Evolutionary conservation across 495 filamentous ascomycete genomes (phyloP), one percentile per base, ranked within the genome.

Genomic region (Tuber calosporum): DNA sequence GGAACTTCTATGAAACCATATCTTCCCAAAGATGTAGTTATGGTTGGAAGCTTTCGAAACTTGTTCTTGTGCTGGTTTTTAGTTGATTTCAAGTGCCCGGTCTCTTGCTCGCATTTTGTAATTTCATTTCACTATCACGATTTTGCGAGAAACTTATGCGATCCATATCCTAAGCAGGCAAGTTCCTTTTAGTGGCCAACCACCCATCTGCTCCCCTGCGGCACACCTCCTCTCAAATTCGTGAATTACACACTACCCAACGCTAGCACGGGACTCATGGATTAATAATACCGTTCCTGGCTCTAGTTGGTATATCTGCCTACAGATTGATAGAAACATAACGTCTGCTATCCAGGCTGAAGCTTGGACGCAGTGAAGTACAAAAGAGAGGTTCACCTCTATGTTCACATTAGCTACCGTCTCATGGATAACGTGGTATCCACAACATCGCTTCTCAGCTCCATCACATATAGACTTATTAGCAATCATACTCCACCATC

Each of bases 31-130:
- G 38, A 39, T 39, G 38, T 39, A 8, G 8, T 39, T 39, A 8
- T 39, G 38, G 38, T 39, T 39, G 38, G 8, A 39, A 39, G 2
- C 8, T 2, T 39, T 39, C 38, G 8, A 39, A 39, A 39, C 2
- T 2, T 39, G 8, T 39, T 39, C 38, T 39, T 2, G 38, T 39
- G 8, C 8, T 8, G 38, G 8, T 8, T 39, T 39, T 39, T 39
- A 3, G 38, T 39, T 39, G 38, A 2, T 39, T 8, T 39, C 38
- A 39, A 39, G 38, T 39, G 38, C 8, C 38, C 8, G 8, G 38
- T 39, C n/a, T n/a, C n/a, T n/a, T n/a, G n/a, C n/a, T n/a, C n/a
- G 78, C 79, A 34, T 81, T 80, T 43, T 80, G 79, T 22, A 78
- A 81, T 71, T 81, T 75, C 78, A 80, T 81, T 74, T 81, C 79